A percentile compares a stretch with the other conserved stretches of the same genome.
phyloP scores from a whole-genome alignment of 345 rosid species.

The Syzygium aqueum region DNA sequence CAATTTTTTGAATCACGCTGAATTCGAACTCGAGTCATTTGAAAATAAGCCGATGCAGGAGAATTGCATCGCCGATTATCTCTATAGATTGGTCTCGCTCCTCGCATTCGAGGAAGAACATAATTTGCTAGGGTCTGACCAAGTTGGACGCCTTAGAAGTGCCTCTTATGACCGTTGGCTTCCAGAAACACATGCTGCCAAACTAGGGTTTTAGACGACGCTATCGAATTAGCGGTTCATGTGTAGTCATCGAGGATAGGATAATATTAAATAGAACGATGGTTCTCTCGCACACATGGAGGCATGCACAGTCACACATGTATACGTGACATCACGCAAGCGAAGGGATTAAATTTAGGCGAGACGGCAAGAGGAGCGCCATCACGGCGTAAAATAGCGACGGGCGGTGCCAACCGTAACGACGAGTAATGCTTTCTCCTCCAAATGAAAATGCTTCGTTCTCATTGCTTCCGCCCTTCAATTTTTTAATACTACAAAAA shows the following conservation, averaged over 20 bases:
- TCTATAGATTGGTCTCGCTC: not conserved
- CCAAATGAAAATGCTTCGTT: not conserved
- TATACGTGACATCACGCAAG: not conserved
- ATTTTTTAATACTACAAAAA: too few relatives aligned
- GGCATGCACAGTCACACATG: not conserved
- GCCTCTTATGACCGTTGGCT: not conserved
- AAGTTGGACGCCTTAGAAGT: not conserved
- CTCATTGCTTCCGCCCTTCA: not conserved
- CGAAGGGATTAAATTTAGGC: not conserved
- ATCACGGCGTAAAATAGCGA: not conserved
- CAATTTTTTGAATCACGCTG: not conserved
- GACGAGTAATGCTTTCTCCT: not conserved
- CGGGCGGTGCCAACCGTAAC: not conserved
- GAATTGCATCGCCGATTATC: not conserved
- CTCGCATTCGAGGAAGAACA: not conserved
- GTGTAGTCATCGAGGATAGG: not conserved
- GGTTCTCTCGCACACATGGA: not conserved
- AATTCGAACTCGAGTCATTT: not conserved
- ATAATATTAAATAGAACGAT: not conserved
- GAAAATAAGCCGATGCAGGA: not conserved
- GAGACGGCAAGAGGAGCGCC: not conserved
- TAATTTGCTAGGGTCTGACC: not conserved
- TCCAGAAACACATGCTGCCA: not conserved
- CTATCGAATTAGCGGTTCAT: not conserved
- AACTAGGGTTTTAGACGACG: not conserved